A percentile compares a stretch with the other conserved stretches of the same genome.
Conservation (phyloP, 257 asterid species). For the Solanum tarijense region DNA sequence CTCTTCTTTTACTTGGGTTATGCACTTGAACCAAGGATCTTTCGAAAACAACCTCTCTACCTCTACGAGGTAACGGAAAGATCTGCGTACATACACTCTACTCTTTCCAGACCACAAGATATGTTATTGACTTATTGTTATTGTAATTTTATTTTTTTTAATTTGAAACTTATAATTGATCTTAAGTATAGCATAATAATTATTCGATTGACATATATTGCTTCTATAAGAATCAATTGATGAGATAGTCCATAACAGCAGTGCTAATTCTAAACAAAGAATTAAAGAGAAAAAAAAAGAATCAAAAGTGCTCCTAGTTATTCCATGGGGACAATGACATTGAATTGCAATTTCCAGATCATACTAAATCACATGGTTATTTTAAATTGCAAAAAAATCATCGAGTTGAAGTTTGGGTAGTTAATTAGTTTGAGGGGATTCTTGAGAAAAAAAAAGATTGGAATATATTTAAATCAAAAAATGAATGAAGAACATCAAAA, state of each 20-base stretch:
- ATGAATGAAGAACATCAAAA: neutral
- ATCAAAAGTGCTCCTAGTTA: neutral
- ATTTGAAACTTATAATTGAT: neutral
- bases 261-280: neutral
- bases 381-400: neutral
- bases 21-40: accelerated
- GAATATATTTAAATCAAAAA: too few species aligned
- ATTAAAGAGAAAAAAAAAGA: neutral
- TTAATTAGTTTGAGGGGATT: neutral
- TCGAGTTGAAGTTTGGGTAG: neutral
- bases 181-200: too few species aligned
- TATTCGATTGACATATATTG: neutral
- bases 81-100: too few species aligned
- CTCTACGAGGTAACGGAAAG: accelerated
- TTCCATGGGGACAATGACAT: neutral
- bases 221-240: neutral
- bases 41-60: accelerated
- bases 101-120: neutral
- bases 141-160: too few species aligned
- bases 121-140: too few species aligned
- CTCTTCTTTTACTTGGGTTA: too few species aligned
- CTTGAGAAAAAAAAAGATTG: neutral
- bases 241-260: neutral
- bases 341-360: neutral
- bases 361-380: too few species aligned